Evolutionary conservation across 176 grass and related monocot genomes (phyloP).

Genomic region (Phyllostachys edulis): DNA sequence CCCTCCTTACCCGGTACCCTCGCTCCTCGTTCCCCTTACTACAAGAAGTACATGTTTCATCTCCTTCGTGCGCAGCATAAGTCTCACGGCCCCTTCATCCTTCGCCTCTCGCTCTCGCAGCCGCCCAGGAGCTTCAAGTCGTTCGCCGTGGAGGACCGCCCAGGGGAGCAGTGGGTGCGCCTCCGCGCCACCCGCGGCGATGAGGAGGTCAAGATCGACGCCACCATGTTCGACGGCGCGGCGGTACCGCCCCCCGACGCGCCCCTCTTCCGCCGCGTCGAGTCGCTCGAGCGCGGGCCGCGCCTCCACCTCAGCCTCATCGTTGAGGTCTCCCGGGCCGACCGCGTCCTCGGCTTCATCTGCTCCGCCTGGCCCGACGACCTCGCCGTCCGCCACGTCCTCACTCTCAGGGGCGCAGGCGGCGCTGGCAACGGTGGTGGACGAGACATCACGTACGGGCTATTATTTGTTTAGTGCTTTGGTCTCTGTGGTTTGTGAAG

Average conservation of each 20-base stretch:
- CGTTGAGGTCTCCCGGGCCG: constrained; percentile 64
- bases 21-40: background rate
- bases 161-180: constrained; percentile 87
- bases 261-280: constrained; percentile 54
- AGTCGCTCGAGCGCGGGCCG: constrained; percentile 53
- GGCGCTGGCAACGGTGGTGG: constrained; percentile 20
- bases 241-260: constrained; percentile 40
- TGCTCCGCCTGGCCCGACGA: constrained; percentile 91
- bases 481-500: background rate
- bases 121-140: constrained; percentile 55
- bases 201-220: constrained; percentile 81
- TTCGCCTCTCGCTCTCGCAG: constrained; percentile 24
- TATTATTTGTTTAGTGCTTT: background rate
- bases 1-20: constrained; percentile 54
- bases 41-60: background rate
- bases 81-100: background rate
- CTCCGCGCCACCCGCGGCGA: constrained; percentile 38
- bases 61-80: background rate
- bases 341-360: constrained; percentile 58
- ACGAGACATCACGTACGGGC: constrained; percentile 54
- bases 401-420: constrained; percentile 42
- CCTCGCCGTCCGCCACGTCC: constrained; percentile 54
- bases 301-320: constrained; percentile 87
- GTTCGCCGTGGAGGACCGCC: constrained; percentile 68
- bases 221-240: constrained; percentile 88